phyloP scores from a whole-genome alignment of 805 yeast genomes.

The Torulaspora franciscae region DNA sequence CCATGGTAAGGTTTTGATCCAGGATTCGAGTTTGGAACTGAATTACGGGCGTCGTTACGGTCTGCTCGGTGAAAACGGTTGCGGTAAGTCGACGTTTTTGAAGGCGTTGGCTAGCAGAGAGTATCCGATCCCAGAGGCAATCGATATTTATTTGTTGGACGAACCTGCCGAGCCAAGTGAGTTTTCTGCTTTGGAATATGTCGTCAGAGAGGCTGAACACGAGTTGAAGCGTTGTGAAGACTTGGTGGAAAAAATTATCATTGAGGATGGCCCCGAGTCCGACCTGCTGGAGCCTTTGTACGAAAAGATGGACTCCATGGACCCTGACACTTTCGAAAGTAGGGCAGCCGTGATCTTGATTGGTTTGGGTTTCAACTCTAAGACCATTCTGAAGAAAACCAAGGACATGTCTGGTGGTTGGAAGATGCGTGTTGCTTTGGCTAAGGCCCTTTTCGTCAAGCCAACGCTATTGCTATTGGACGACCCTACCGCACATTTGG shows the following conservation, averaged over 20 bases:
- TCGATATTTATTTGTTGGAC: slow-evolving; percentile 88
- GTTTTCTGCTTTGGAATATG: slow-evolving; percentile 89
- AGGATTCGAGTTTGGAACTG: slow-evolving; percentile 86
- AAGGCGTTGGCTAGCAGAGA: slow-evolving; percentile 94
- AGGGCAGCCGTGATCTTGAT: slow-evolving; percentile 93
- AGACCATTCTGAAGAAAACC: slow-evolving; percentile 86
- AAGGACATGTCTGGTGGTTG: slow-evolving; percentile 99
- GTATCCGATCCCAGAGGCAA: slow-evolving; percentile 86
- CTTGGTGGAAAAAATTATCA: slow-evolving; percentile 80
- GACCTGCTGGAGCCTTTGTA: slow-evolving; percentile 79
- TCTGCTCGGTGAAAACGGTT: slow-evolving; percentile 95
- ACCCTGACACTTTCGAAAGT: slow-evolving; percentile 91
- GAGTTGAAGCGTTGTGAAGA: slow-evolving; percentile 90
- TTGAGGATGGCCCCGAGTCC: slow-evolving; percentile 92
- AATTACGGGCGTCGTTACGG: slow-evolving; percentile 98
- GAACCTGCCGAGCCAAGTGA: slow-evolving; percentile 98
- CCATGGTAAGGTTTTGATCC: slow-evolving; percentile 95
- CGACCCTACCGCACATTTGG: slow-evolving; percentile 99
- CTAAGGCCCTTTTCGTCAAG: slow-evolving; percentile 96
- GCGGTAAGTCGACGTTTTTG: slow-evolving; percentile 95
- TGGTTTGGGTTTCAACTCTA: slow-evolving; percentile 92
- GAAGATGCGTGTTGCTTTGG: slow-evolving; percentile 99
- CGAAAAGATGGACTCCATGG: slow-evolving; percentile 94
- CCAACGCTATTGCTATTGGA: slow-evolving; percentile 92
- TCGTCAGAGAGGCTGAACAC: slow-evolving; percentile 91